Evolutionary conservation across 2,329 filamentous ascomycete genomes (phyloP), one percentile per base, ranked within the genome.

Genomic region (Diaporthe batatas): DNA sequence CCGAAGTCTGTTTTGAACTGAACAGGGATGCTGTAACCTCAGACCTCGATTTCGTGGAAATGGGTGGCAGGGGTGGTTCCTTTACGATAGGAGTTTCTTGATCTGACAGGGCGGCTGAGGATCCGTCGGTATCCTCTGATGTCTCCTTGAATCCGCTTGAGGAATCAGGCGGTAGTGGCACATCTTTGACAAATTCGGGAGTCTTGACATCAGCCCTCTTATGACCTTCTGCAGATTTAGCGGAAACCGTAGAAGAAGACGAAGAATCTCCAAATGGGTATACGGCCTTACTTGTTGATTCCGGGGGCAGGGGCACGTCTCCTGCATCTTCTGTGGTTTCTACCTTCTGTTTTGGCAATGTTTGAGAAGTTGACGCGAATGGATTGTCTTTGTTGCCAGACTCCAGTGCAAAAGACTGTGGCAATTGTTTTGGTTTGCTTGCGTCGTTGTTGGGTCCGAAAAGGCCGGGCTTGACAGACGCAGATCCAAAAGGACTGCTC

Each of bases 221-320:
- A 59, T 76, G 73, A 70, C 73, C 73, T 70, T 77, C 79, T 76
- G 80, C 79, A 71, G 80, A 79, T 69, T 80, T 78, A 76, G 78
- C 80, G 71, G 86, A 85, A 68, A 82, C 80, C 74, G 83, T 82
- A 59, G 87, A 89, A 73, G 87, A 88, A 55, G 86, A 87, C 47
- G 86, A 86, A 23, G 86, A 87, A 73, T 88, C 85, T 62, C 85
- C 86, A 51, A 88, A 76, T 65, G 83, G 81, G 77, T 85, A 89
- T 67, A 82, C 79, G 72, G 81, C 80, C 82, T 86, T 89, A 83
- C 87, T 90, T 70, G 84, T 89, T 72, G 86, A 81, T 74, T 90
- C 88, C 29, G 88, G 88, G 44, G 89, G 88, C 6, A 90, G 80
- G 72, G 88, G 88, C 42, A 77, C 77, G 73, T 81, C 78, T 67